A percentile compares a stretch with the other conserved stretches of the same genome.
phyloP scores from a whole-genome alignment of 2,329 filamentous ascomycete genomes.

The Rutstroemia sp. region DNA sequence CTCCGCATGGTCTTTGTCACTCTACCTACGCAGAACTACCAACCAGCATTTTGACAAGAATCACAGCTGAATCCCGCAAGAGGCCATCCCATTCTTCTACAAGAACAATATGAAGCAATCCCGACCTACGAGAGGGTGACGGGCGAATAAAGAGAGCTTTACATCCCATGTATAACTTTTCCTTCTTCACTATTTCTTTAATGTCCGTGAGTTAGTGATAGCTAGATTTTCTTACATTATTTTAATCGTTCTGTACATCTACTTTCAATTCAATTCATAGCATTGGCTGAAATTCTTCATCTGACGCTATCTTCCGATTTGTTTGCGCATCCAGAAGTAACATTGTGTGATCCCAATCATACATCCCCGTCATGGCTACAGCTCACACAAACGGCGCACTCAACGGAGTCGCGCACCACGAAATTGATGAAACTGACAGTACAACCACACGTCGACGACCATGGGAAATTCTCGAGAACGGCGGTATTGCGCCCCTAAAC shows the following conservation, averaged over 20 bases:
- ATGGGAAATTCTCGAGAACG: slow-evolving; percentile 8
- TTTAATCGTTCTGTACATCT: neutral
- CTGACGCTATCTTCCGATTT: no score
- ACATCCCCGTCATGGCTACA: neutral
- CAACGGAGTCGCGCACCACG: neutral
- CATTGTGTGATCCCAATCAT: neutral
- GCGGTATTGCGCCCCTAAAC: slow-evolving; percentile 10
- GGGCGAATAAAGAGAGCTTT: neutral
- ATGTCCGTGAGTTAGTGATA: neutral
- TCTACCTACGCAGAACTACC: no score
- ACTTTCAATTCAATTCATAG: neutral
- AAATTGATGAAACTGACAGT: neutral
- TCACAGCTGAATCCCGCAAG: neutral
- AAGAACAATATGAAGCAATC: neutral
- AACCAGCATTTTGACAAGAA: no score
- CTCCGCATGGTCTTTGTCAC: no score
- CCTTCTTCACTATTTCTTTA: neutral
- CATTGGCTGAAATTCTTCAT: neutral
- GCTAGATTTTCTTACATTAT: neutral
- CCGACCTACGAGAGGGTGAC: neutral
- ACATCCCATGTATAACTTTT: neutral
- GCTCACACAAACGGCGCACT: neutral
- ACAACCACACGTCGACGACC: slow-evolving; percentile 2
- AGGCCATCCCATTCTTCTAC: neutral
- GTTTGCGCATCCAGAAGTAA: no score